These are phyloP conservation scores for Myochromella boudieri DNA, from an alignment of 768 basidiomycete species.

Conservation along the genomic window DNA sequence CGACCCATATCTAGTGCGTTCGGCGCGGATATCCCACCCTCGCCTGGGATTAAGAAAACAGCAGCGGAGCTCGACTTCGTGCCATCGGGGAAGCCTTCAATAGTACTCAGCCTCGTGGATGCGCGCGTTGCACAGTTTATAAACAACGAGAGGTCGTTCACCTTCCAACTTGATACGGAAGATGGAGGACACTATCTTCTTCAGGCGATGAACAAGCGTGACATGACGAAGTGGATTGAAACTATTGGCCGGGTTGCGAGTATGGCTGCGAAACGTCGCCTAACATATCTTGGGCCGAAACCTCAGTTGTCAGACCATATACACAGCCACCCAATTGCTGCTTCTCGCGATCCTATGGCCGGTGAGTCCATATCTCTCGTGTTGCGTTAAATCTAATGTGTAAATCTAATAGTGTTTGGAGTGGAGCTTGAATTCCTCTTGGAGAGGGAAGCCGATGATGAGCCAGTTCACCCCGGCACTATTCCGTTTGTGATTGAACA, in stretches of 20 bases:
- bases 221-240: conserved; percentile 78
- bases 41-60: conserved; percentile 51
- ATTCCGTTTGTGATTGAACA: conserved; percentile 67
- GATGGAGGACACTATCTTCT: conserved; percentile 84
- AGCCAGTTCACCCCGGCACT: conserved; percentile 50
- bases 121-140: conserved; percentile 68
- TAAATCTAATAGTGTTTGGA: conserved; percentile 75
- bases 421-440: conserved; percentile 73
- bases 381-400: no score
- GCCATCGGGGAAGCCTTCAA: conserved; percentile 69
- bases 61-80: conserved; percentile 75
- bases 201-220: conserved; percentile 67
- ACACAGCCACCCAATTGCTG: conserved; percentile 53
- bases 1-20: conserved; percentile 89
- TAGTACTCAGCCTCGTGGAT: conserved; percentile 74
- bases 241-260: conserved; percentile 71
- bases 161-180: conserved; percentile 81
- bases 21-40: conserved; percentile 55
- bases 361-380: no score
- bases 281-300: conserved; percentile 80
- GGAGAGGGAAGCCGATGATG: conserved; percentile 57
- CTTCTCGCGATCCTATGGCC: conserved; percentile 69
- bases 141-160: conserved; percentile 81
- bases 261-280: conserved; percentile 70
- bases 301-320: conserved; percentile 74